Conservation (phyloP, 2,329 filamentous ascomycete species). For the Alternaria sp. region DNA sequence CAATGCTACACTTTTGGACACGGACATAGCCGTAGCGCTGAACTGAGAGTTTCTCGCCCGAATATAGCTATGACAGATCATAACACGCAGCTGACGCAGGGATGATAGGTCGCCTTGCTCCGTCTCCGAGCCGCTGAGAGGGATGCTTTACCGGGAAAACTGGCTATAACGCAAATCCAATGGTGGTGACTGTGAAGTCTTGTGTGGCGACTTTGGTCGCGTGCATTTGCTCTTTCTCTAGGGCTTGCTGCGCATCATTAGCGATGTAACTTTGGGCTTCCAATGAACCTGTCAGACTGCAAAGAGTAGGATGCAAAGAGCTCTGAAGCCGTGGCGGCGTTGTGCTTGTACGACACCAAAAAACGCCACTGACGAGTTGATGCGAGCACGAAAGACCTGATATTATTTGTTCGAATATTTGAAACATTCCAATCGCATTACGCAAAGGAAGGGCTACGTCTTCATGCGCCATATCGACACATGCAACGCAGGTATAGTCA, state of each 20-base stretch:
- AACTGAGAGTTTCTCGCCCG: background rate
- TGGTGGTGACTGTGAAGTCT: background rate
- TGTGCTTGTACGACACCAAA: background rate
- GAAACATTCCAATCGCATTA: background rate
- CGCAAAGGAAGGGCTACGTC: background rate
- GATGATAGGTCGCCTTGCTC: background rate
- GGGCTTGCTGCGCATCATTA: background rate
- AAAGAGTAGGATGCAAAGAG: background rate
- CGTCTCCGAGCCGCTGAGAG: background rate
- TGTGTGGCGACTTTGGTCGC: background rate
- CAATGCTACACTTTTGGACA: constrained; percentile 46
- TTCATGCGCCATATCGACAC: background rate
- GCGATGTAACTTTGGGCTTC: background rate
- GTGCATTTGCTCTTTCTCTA: background rate
- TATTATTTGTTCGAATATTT: background rate
- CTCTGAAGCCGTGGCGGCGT: background rate
- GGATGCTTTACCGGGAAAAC: background rate
- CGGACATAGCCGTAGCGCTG: background rate
- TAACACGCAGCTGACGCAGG: background rate
- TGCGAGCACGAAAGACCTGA: background rate
- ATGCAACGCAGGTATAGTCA: background rate
- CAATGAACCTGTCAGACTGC: background rate
- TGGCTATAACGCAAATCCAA: background rate
- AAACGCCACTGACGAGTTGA: background rate
- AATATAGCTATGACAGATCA: background rate